Conservation (phyloP, 371 early-diverging fungal species). For the Catenaria anguillulae region DNA sequence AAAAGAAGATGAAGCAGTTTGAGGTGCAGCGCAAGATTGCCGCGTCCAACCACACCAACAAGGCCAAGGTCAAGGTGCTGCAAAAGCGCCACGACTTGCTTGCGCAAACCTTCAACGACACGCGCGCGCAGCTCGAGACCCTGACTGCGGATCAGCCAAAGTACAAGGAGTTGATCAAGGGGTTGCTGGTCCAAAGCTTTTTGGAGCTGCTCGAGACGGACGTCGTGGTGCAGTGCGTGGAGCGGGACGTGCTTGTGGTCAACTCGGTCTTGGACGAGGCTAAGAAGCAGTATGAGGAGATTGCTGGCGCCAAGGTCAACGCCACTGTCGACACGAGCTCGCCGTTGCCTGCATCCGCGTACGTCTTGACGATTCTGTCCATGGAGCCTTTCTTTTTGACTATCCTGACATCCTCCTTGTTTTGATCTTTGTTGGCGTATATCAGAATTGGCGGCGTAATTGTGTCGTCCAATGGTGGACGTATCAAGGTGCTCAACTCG, state of each 20-base stretch:
- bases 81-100: constrained; percentile 75
- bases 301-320: constrained; percentile 14
- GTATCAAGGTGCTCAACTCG: constrained; percentile 75
- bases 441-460: constrained; percentile 80
- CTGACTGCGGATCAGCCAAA: constrained; percentile 33
- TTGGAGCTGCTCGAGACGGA: constrained; percentile 68
- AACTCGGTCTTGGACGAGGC: constrained; percentile 3
- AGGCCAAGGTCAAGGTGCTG: constrained; percentile 74
- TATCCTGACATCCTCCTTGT: no score
- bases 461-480: constrained; percentile 53
- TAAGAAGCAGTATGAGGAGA: constrained; percentile 26
- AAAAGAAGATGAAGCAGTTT: constrained; percentile 80
- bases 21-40: constrained; percentile 79
- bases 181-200: constrained; percentile 64
- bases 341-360: constrained; percentile 41
- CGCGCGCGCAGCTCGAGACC: constrained; percentile 33
- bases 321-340: constrained; percentile 39
- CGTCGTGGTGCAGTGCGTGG: constrained; percentile 52
- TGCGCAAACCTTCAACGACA: constrained; percentile 55
- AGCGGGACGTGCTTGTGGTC: constrained; percentile 39
- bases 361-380: constrained; percentile 3
- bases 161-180: constrained; percentile 46
- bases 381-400: no score
- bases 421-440: neutral
- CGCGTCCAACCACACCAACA: constrained; percentile 88